A percentile compares a stretch with the other conserved stretches of the same genome.
These are phyloP conservation scores for Candida pseudoglaebosa DNA, from an alignment of 805 yeast species.

Conservation along the genomic window DNA sequence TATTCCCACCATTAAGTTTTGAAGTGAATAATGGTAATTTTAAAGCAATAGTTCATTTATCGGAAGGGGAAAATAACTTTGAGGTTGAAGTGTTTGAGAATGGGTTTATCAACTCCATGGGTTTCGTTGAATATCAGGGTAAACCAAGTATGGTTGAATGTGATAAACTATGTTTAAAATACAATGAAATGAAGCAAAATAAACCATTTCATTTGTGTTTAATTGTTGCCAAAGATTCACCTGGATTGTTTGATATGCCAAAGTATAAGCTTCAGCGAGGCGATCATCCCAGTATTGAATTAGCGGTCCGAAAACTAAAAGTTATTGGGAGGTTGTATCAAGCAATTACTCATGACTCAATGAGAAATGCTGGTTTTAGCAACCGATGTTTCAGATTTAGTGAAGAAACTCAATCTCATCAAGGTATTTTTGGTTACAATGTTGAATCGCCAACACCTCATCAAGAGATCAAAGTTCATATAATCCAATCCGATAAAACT, in stretches of 20 bases:
- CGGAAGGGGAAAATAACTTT: constrained; percentile 63
- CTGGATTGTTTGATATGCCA: constrained; percentile 68
- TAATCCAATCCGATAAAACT: constrained; percentile 63
- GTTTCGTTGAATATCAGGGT: constrained; percentile 19
- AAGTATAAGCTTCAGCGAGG: constrained; percentile 36
- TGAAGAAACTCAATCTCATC: constrained; percentile 43
- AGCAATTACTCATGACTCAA: constrained; percentile 87
- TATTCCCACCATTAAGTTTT: constrained; percentile 65
- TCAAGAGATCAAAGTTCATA: constrained; percentile 71
- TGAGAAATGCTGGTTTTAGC: constrained; percentile 75
- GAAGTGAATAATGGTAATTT: constrained; percentile 70
- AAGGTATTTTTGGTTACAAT: constrained; percentile 30
- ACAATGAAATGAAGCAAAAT: constrained; percentile 52
- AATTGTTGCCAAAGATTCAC: constrained; percentile 72
- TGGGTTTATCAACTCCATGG: constrained; percentile 28
- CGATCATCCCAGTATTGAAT: constrained; percentile 64
- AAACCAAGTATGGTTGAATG: constrained; percentile 19
- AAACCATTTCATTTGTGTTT: constrained; percentile 82
- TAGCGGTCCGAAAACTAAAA: constrained; percentile 70
- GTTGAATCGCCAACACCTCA: constrained; percentile 51
- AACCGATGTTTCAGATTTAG: constrained; percentile 71
- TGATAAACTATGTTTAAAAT: constrained; percentile 20
- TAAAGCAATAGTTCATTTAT: constrained; percentile 69
- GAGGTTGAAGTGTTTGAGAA: constrained; percentile 45
- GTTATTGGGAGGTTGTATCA: constrained; percentile 87